phyloP scores from a whole-genome alignment of 306 rosid genomes.

The Quercus engelmannii region DNA sequence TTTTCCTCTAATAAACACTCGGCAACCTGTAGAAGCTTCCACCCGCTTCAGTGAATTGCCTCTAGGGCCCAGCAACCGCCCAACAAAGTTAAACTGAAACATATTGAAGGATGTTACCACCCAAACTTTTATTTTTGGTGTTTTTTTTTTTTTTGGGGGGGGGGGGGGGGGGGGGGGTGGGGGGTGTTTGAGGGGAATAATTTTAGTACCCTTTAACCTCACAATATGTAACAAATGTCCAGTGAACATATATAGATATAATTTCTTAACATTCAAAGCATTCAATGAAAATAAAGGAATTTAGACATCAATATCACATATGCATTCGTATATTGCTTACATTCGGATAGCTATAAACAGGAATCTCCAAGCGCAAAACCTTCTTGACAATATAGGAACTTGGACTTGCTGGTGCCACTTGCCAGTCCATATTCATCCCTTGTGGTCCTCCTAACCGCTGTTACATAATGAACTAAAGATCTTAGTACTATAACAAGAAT shows the following conservation, averaged over 20 bases:
- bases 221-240: background rate
- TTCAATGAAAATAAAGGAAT: background rate
- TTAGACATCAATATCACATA: background rate
- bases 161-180: too few relatives aligned
- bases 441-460: slow-evolving; percentile 44
- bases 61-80: slow-evolving; percentile 61
- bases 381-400: slow-evolving; percentile 43
- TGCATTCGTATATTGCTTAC: slow-evolving; percentile 27
- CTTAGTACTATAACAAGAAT: slow-evolving; percentile 22
- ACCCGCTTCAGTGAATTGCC: slow-evolving; percentile 59
- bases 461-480: slow-evolving; percentile 10
- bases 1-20: slow-evolving; percentile 57
- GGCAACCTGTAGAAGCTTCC: slow-evolving; percentile 60
- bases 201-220: background rate
- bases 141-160: too few relatives aligned
- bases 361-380: slow-evolving; percentile 56
- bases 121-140: background rate
- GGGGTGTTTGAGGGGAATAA: background rate
- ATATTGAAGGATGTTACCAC: background rate
- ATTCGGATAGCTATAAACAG: slow-evolving; percentile 45
- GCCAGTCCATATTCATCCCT: slow-evolving; percentile 44
- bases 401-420: slow-evolving; percentile 31
- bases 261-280: background rate
- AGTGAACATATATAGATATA: background rate
- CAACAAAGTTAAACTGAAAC: slow-evolving; percentile 57